These are phyloP conservation scores for Dryadomyces quercivorus DNA, from an alignment of 2,329 filamentous ascomycete species.

Conservation along the genomic window DNA sequence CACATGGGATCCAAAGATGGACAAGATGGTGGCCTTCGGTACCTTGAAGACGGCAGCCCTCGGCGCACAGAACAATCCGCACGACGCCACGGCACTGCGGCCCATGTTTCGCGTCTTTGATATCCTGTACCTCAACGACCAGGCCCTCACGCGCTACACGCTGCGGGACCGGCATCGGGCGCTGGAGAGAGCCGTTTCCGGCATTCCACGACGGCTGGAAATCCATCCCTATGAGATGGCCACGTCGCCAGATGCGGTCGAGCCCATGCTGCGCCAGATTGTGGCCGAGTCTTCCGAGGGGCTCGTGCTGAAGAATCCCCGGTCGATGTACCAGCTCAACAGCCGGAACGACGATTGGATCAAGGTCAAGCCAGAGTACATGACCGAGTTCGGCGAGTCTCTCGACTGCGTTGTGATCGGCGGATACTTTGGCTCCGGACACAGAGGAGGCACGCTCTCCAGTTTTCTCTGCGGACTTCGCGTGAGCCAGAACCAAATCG, in stretches of 20 bases:
- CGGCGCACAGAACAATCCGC: slow-evolving; percentile 63
- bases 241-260: slow-evolving; percentile 58
- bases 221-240: slow-evolving; percentile 63
- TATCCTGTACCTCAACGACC: slow-evolving; percentile 77
- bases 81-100: slow-evolving; percentile 48
- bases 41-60: slow-evolving; percentile 86
- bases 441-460: slow-evolving; percentile 68
- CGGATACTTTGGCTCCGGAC: slow-evolving; percentile 83
- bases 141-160: slow-evolving; percentile 67
- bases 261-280: slow-evolving; percentile 66
- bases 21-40: slow-evolving; percentile 81
- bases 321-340: slow-evolving; percentile 75
- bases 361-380: slow-evolving; percentile 98
- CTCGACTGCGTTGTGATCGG: slow-evolving; percentile 84
- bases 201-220: slow-evolving; percentile 66
- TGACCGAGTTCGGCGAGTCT: slow-evolving; percentile 89
- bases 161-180: slow-evolving; percentile 69
- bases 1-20: slow-evolving; percentile 81
- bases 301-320: slow-evolving; percentile 84
- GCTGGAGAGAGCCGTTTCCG: slow-evolving; percentile 56
- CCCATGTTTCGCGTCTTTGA: slow-evolving; percentile 84
- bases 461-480: slow-evolving; percentile 86
- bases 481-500: slow-evolving; percentile 55
- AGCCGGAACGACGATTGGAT: slow-evolving; percentile 93
- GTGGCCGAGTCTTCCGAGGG: slow-evolving; percentile 83